Evolutionary conservation across 164 flowering plant genomes (phyloP), one percentile per base, ranked within the genome.

Genomic region (Umbellularia californica): DNA sequence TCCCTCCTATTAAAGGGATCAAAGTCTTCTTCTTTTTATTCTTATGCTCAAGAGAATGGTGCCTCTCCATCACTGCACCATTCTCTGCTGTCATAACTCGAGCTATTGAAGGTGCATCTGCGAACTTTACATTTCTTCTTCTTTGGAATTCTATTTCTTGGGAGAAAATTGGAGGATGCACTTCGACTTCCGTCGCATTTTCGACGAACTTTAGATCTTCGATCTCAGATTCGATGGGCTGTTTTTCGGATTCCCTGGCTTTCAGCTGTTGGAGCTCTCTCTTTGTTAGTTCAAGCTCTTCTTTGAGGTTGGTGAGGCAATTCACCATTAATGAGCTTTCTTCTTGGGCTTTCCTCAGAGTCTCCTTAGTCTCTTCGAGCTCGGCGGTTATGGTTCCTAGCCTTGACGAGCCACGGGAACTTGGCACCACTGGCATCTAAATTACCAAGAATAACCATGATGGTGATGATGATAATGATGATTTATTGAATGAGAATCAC

Each of bases 281-380:
- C 83, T 82, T 92, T 58, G 96, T 88, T 20, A 74, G 79, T 64
- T 90, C 91, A 2, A 95, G 96, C 72, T 93, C 99, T 77, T 87
- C 79, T 72, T 79, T 73, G 2, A 93, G 82, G 20, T 89, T 83
- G n/a, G 82, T 83, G 28, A 95, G 83, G 77, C 77, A 81, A 50
- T 72, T 81, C 1, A 82, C 88, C 97, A 91, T 91, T 24, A 55
- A 5, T 68, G 35, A 28, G 64, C 88, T 79, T 70, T 91, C 93
- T 77, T 89, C 90, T 77, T 70, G 83, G 0, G 98, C 93, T 70
- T 85, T 89, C 71, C 79, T 74, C 5, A 95, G 95, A 78, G 75
- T 86, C 73, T 90, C 87, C 74, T 88, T 92, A 23, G 99, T 87
- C 76, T 89, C 92, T 69, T 92, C 92, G 6, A 95, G 86, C 85